Percentiles rank a stretch among this genome's conserved stretches.
Evolutionary conservation across 176 grass and related monocot species (phyloP).

Genomic region (Puya raimondii): DNA sequence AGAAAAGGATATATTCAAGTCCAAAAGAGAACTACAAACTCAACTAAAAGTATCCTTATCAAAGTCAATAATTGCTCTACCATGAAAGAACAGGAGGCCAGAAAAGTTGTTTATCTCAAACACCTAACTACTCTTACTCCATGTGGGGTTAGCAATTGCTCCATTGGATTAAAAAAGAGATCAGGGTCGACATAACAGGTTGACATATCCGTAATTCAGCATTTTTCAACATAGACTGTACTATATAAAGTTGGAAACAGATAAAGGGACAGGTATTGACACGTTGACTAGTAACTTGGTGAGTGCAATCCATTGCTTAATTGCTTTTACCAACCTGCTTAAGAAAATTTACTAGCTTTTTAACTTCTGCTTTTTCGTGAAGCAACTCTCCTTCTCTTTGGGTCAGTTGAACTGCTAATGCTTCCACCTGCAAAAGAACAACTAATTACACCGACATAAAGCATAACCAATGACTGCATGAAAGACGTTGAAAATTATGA

Average conservation of each 20-base stretch:
- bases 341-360: conserved; percentile 79
- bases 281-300: no score
- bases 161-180: background rate
- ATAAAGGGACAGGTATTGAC: background rate
- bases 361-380: conserved; percentile 94
- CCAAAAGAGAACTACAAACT: no score
- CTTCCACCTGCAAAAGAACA: conserved; percentile 53
- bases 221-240: no score
- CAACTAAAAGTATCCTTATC: no score
- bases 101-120: no score
- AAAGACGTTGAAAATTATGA: no score
- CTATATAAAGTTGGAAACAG: background rate
- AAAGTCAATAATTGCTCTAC: background rate
- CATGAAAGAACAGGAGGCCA: background rate
- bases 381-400: conserved; percentile 96
- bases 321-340: conserved; percentile 48
- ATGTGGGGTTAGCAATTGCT: no score
- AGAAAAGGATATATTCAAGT: no score
- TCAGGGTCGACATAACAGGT: background rate
- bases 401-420: conserved; percentile 85
- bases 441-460: background rate
- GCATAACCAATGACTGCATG: no score
- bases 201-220: background rate
- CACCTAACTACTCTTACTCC: no score
- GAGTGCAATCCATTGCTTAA: background rate